Conservation (phyloP, 1,284 basidiomycete species). For the Tylopilus sp. region DNA sequence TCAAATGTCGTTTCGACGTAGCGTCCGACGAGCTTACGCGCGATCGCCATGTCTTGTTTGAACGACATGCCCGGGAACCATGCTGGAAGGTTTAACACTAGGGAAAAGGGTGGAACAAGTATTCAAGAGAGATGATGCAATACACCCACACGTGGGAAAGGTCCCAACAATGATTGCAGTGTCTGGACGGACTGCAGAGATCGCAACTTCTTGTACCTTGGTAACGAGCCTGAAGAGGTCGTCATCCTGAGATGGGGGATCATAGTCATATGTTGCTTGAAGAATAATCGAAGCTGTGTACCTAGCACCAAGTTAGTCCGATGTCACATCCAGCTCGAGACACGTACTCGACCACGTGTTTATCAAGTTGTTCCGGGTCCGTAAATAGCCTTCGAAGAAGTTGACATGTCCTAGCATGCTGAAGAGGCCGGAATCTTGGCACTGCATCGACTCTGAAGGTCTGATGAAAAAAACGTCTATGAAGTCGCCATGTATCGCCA, state of each 20-base stretch:
- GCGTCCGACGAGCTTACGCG: background rate
- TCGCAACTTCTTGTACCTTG: constrained; percentile 7
- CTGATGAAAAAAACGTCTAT: constrained; percentile 48
- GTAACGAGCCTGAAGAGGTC: constrained; percentile 8
- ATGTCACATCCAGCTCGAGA: background rate
- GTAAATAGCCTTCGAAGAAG: constrained; percentile 34
- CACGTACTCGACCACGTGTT: constrained; percentile 32
- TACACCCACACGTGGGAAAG: constrained; percentile 23
- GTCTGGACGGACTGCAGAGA: constrained; percentile 11
- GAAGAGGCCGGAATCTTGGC: constrained; percentile 34
- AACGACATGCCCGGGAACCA: constrained; percentile 28
- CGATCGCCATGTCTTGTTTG: constrained; percentile 6
- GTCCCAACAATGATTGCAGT: constrained; percentile 1
- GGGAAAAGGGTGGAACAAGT: no score
- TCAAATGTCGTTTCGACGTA: constrained; percentile 18
- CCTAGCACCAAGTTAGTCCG: background rate
- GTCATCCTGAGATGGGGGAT: constrained; percentile 17
- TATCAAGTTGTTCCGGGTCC: constrained; percentile 33
- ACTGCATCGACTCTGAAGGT: constrained; percentile 10
- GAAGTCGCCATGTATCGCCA: constrained; percentile 49
- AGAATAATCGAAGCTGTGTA: constrained; percentile 25
- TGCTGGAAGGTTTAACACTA: constrained; percentile 19
- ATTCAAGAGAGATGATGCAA: no score
- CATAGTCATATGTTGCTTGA: constrained; percentile 23
- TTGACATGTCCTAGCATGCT: background rate